These are phyloP conservation scores for Paracoccidioides brasiliensis DNA, from an alignment of 2,329 filamentous ascomycete genomes.

Conservation along the genomic window DNA sequence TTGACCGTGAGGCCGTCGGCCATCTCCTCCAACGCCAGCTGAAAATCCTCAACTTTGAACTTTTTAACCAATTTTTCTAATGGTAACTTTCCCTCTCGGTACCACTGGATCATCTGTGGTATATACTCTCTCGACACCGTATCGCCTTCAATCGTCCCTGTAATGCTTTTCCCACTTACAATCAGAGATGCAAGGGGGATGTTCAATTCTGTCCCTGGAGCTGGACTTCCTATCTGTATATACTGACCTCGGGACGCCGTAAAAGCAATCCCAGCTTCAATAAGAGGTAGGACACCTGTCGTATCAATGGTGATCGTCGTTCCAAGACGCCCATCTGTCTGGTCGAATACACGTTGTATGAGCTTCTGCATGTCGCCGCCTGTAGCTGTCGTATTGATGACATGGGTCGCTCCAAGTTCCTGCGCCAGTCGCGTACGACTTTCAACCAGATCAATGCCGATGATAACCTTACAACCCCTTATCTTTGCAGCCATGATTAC, in stretches of 20 bases:
- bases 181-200: conserved; percentile 13
- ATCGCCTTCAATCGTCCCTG: conserved; percentile 14
- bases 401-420: conserved; percentile 18
- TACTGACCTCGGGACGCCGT: neutral
- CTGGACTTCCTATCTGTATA: conserved; percentile 9
- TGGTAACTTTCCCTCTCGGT: conserved; percentile 35
- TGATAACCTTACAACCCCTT: conserved; percentile 12
- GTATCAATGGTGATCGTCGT: conserved; percentile 14
- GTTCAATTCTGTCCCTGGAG: conserved; percentile 12
- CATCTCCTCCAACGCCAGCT: conserved; percentile 17
- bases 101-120: conserved; percentile 39
- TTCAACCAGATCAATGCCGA: conserved; percentile 16
- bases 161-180: conserved; percentile 13
- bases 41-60: conserved; percentile 25
- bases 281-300: conserved; percentile 13
- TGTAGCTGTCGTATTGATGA: conserved; percentile 6
- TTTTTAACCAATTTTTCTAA: conserved; percentile 35
- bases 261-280: conserved; percentile 12
- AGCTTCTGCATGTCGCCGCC: conserved; percentile 5
- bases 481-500: conserved; percentile 23
- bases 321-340: conserved; percentile 1
- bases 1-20: conserved; percentile 17
- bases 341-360: conserved; percentile 5
- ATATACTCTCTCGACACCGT: conserved; percentile 17
- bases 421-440: conserved; percentile 14